A percentile compares a stretch with the other conserved stretches of the same genome.
These are phyloP conservation scores for Aspergillus persii DNA, from an alignment of 2,329 filamentous ascomycete species.

Conservation along the genomic window DNA sequence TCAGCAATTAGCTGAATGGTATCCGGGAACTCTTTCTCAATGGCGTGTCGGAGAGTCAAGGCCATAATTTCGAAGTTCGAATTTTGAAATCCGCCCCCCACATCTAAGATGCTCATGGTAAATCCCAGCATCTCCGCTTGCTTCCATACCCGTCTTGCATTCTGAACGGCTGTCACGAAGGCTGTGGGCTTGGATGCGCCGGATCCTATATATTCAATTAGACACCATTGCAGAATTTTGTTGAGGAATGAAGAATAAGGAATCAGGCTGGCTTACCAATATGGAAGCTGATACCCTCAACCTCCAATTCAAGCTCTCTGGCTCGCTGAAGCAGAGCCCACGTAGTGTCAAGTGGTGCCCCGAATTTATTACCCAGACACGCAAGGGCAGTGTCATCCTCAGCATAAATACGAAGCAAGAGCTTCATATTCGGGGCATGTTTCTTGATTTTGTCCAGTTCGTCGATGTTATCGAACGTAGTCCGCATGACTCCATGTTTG, in stretches of 20 bases:
- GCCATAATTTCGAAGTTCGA: constrained; percentile 22
- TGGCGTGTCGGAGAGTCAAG: neutral
- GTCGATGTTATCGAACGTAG: constrained; percentile 30
- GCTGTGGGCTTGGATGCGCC: constrained; percentile 17
- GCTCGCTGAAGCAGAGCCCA: constrained; percentile 18
- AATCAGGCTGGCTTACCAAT: constrained; percentile 18
- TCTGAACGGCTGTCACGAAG: constrained; percentile 18
- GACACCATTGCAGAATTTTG: no score
- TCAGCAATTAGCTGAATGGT: constrained; percentile 19
- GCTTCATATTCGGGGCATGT: constrained; percentile 17
- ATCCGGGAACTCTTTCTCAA: neutral
- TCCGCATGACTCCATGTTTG: constrained; percentile 15
- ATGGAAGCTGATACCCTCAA: constrained; percentile 31
- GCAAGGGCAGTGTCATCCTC: constrained; percentile 5
- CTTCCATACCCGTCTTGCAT: constrained; percentile 17
- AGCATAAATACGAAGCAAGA: constrained; percentile 21
- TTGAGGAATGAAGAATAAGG: no score
- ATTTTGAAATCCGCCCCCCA: constrained; percentile 28
- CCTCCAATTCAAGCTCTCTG: constrained; percentile 19
- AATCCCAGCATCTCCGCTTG: constrained; percentile 16
- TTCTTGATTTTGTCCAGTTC: constrained; percentile 25
- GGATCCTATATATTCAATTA: constrained; percentile 8
- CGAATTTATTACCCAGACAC: constrained; percentile 2
- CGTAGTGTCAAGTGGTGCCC: neutral
- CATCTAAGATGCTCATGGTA: constrained; percentile 20